Base-by-base conservation (phyloP, 352 stramenopile genomes). In the Phytophthora podocarpi region DNA sequence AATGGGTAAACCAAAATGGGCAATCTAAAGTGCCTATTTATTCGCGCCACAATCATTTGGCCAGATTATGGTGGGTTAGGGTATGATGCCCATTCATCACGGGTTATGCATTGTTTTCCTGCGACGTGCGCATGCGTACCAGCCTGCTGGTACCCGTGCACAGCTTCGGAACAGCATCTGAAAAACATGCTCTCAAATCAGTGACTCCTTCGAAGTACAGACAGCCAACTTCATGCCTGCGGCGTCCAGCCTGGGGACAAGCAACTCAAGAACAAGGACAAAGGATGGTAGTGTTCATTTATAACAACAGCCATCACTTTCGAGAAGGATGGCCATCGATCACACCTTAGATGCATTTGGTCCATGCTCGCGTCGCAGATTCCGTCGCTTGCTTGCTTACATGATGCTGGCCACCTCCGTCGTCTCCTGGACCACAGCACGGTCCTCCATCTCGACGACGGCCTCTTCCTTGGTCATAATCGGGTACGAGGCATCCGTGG, bases 401-500 rank as follows among this genome's bases (percentile, higher is more conserved):
- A 74, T 74, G 48, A 74, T 59, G 42, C 43, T 70, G 42, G 46
- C 41, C 45, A 73, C 42, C 41, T 83, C 54, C 1, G 51, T 55
- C 43, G 51, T 55, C 56, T 75, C 35, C 43, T 65, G 30, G 16
- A 64, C 49, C 39, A 41, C 37, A 8, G 30, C 20, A 5, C 32
- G 35, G 23, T 40, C 36, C 21, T 47, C 30, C 23, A 35, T 37
- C 41, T 60, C 32, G 8, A 21, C 6, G 4, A 31, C 16, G 1
- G 20, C 23, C 15, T 61, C 51, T 24, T 72, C 61, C 51, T 75
- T 70, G 10, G 49, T 58, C 46, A 70, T 72, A 34, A 87, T 80
- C 24, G 82, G 80, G 64, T 89, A 95, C 15, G 81, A 89, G 15
- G 87, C 71, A 23, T 86, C 78, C 28, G 80, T 98, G 46, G 97